Base-by-base conservation (phyloP, 371 early-diverging fungal genomes). In the Apophysomyces sp. region DNA sequence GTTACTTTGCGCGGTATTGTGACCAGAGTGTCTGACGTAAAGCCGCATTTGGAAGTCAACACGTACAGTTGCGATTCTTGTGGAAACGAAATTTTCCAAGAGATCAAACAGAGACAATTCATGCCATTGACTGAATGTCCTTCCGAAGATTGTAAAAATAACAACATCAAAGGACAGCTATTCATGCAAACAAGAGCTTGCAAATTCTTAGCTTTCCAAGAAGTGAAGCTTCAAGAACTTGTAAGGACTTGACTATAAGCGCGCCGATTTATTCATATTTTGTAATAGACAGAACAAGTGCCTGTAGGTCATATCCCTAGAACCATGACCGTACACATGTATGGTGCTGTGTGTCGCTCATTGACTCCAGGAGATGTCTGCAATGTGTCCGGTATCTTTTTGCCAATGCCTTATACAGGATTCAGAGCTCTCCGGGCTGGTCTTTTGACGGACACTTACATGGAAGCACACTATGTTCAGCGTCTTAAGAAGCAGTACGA, bases 271-370 rank as follows among this genome's bases (percentile, higher is more conserved):
- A 9, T 59, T 52, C 1, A 32, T 34, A 2, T n/a, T 57, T 26
- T 12, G 28, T 39, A 26, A 12, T 65, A 91, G 89, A 90, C 98
- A 12, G 93, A 96, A 75, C 98, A 99, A 87, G 97, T 98, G 8
- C 98, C 98, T 60, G 96, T 96, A 60, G 99, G 99, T 52, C 95
- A 97, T 77, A 97, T 99, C 72, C 99, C 99, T 41, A 89, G 99
- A 52, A 87, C 92, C 13, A 92, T 99, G 83, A 94, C 92, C 15
- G 83, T 99, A 8, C 94, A 98, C 68, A 73, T 96, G 60, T 92
- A 90, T 72, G 95, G 94, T 61, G 86, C 85, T 52, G 74, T 90
- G 55, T 94, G 95, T 55, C 90, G 98, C 41, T 73, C 74, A 57
- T 82, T 92, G 66, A 91, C 85, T 54, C 99, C 99, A 8, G 99